phyloP scores from a whole-genome alignment of 441 rosid genomes.

The Croton setiger region DNA sequence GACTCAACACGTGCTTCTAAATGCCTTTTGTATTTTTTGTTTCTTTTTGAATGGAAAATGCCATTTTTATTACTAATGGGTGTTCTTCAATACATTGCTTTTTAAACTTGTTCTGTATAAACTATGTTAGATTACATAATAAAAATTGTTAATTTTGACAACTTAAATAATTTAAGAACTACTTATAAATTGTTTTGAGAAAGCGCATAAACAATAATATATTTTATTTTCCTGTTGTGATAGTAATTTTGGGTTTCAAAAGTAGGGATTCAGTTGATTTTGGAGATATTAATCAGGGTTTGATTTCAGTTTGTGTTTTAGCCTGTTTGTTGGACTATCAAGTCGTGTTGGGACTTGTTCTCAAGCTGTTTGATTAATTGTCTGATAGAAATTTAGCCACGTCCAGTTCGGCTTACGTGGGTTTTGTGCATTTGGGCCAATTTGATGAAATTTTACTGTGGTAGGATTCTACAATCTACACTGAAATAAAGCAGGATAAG shows the following conservation, averaged over 20 bases:
- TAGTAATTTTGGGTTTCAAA: constrained; percentile 27
- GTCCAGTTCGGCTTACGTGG: constrained; percentile 53
- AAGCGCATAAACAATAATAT: constrained; percentile 38
- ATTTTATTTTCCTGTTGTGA: constrained; percentile 47
- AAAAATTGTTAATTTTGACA: too few species aligned
- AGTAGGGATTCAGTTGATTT: constrained; percentile 67
- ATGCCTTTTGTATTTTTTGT: too few species aligned
- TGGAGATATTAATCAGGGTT: constrained; percentile 55
- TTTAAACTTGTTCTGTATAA: too few species aligned
- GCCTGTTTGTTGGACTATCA: constrained; percentile 58
- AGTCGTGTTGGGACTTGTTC: constrained; percentile 35
- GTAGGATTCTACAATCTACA: constrained; percentile 29
- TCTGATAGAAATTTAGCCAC: constrained; percentile 54
- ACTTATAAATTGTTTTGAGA: constrained; percentile 20
- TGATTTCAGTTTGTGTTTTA: constrained; percentile 46
- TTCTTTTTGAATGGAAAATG: too few species aligned
- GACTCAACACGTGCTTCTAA: too few species aligned
- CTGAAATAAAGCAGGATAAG: constrained; percentile 47
- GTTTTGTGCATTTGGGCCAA: constrained; percentile 37
- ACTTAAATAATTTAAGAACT: too few species aligned
- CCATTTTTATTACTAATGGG: too few species aligned
- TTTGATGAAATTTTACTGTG: constrained; percentile 22
- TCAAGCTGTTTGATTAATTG: constrained; percentile 56
- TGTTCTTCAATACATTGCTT: too few species aligned
- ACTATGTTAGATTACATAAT: too few species aligned